Percentiles rank a stretch among this genome's conserved stretches.
phyloP scores from a whole-genome alignment of 495 filamentous ascomycete species.

The Trichoderma parareesei region DNA sequence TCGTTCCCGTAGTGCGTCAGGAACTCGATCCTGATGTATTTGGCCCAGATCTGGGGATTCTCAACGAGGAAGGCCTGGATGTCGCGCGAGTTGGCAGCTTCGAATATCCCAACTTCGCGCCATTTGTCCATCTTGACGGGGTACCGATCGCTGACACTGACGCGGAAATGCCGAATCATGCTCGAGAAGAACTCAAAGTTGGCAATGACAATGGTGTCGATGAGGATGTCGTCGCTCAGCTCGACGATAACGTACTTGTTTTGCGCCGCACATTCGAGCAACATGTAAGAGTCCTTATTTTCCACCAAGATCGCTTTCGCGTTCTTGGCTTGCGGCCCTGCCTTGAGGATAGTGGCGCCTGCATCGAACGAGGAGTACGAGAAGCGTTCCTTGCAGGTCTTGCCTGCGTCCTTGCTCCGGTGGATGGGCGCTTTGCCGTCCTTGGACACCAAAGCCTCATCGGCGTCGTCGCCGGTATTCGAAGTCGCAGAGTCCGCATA shows the following conservation, averaged over 20 bases:
- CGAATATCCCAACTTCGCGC: conserved; percentile 80
- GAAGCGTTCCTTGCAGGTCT: conserved; percentile 81
- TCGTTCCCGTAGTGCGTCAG: conserved; percentile 91
- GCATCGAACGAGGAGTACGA: conserved; percentile 97
- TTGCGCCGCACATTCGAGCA: conserved; percentile 75
- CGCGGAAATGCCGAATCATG: conserved; percentile 82
- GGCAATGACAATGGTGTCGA: conserved; percentile 90
- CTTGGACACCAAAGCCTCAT: conserved; percentile 36
- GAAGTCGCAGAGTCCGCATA: conserved; percentile 26
- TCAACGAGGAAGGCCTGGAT: conserved; percentile 90
- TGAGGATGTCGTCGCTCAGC: conserved; percentile 78
- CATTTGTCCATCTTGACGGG: conserved; percentile 88
- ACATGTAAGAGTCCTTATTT: conserved; percentile 98
- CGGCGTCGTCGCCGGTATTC: conserved; percentile 28
- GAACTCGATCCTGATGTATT: conserved; percentile 86
- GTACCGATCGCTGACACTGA: conserved; percentile 88
- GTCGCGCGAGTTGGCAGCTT: conserved; percentile 83
- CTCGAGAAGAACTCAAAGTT: conserved; percentile 99
- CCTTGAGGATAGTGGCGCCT: conserved; percentile 87
- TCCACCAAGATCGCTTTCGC: conserved; percentile 82
- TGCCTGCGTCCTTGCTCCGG: conserved; percentile 85
- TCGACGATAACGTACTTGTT: conserved; percentile 95
- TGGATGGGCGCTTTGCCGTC: conserved; percentile 44
- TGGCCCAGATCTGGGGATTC: conserved; percentile 90
- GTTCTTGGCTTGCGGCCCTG: conserved; percentile 73